Evolutionary conservation across 2,329 filamentous ascomycete species (phyloP), one percentile per base, ranked within the genome.

Genomic region (Dothideomycetidae sp.): DNA sequence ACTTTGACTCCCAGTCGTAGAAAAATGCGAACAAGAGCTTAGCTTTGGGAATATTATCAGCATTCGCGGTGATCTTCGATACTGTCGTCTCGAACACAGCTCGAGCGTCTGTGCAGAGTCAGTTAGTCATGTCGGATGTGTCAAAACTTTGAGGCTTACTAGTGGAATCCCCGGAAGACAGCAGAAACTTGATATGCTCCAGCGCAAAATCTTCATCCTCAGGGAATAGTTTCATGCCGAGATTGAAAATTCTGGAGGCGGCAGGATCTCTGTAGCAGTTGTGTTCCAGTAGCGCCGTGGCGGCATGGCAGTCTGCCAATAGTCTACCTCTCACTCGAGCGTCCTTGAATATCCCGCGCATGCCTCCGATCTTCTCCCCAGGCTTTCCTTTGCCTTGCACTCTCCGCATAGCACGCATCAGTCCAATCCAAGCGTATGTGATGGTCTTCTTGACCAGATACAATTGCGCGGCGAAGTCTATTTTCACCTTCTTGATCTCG

Each of bases 51-150:
- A 78, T 62, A 9, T 74, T 73, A 47, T 85, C 81, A 0, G 81
- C 74, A 47, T 86, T 90, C 15, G 79, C 70, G 5, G 80, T 73
- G 30, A 96, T 70, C 44, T 78, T 78, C 52, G 80, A 82, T 42
- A 94, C 82, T 11, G 86, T 85, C 11, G 86, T 94, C 56, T 96
- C 90, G 51, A 98, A 98, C 2, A 94, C 85, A 7, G 90, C 86
- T 46, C 90, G 75, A 21, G 90, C 90, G 68, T 98, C 85, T 86
- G 48, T 21, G 17, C 21, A 21, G 13, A 13, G 50, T 40, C 49
- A 40, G 49, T 32, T 12, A 26, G n/a, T 5, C n/a, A 3, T 13
- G 36, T 33, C 4, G 14, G n/a, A 35, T 15, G 29, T 28, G 44
- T 52, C 43, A 35, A 29, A 38, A 10, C 10, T 42, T 53, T 32